phyloP scores from a whole-genome alignment of 75 land plant genomes.

The Sequoia sempervirens region DNA sequence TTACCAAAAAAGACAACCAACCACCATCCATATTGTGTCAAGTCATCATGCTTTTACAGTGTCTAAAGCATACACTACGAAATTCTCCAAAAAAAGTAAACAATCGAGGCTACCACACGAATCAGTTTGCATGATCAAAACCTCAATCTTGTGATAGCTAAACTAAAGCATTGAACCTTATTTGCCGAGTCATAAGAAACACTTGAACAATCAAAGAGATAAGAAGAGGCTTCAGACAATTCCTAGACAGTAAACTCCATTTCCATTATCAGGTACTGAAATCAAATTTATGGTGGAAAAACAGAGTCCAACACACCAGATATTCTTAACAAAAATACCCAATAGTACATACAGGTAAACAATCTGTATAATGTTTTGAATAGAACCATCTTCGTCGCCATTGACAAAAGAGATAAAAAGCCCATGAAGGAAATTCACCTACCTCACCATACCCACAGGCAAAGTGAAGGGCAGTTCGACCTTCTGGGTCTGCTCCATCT shows the following conservation, averaged over 20 bases:
- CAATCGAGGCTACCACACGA: too few species aligned
- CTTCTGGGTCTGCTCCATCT: constrained; percentile 85
- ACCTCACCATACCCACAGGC: constrained; percentile 95
- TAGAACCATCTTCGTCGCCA: background rate
- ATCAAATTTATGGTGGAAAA: background rate
- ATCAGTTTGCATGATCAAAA: background rate
- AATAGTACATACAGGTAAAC: background rate
- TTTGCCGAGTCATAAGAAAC: background rate
- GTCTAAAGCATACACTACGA: background rate
- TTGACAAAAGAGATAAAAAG: background rate
- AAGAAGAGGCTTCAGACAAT: too few species aligned
- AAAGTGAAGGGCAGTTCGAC: constrained; percentile 84
- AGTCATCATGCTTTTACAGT: background rate
- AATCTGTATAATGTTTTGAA: background rate
- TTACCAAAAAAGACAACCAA: background rate
- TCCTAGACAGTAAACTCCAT: too few species aligned
- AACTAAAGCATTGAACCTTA: background rate
- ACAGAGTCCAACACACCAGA: background rate
- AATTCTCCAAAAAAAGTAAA: background rate
- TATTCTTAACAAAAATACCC: background rate
- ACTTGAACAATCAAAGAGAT: too few species aligned
- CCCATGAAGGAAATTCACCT: constrained; percentile 6
- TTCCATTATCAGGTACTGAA: too few species aligned
- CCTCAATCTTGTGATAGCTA: background rate
- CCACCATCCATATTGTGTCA: background rate